Evolutionary conservation across 306 rosid species (phyloP), one percentile per base, ranked within the genome.

Genomic region (Prosopis cineraria): DNA sequence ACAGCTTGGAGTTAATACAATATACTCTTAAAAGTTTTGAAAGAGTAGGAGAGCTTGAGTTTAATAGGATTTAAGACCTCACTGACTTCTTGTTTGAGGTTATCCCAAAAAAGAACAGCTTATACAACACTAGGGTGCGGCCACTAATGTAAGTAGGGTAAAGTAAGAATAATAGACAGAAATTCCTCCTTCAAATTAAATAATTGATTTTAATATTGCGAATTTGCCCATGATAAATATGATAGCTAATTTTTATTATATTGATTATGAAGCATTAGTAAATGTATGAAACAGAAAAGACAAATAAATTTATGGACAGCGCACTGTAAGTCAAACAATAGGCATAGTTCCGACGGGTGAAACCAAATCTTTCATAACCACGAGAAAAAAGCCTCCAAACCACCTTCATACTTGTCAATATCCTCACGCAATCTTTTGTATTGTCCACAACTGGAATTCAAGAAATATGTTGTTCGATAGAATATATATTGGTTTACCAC

Each of bases 311-410:
- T 30, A 70, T 31, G 62, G 40, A 58, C 48, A 50, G n/a, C 33
- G 55, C 62, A 13, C 44, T 47, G 39, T 41, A n/a, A n/a, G n/a
- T n/a, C n/a, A n/a, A n/a, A n/a, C n/a, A n/a, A n/a, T n/a, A n/a
- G n/a, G n/a, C n/a, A 39, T 9, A 8, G 41, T 88, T 93, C 99
- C 99, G 89, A 87, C 93, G 87, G 16, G 76, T 81, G 90, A 95
- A 95, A 73, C 99, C 98, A 81, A 89, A 88, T 50, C 85, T 91
- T 87, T 95, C 98, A 78, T 92, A 93, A 79, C 97, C 98, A 79
- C 96, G 94, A 66, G 98, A 93, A 85, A 95, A 95, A 95, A 59
- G 78, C 82, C 87, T 95, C 99, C 81, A 95, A 80, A 70, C 98
- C 97, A 64, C 99, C 98, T 90, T 95, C 99, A 77, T 81, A 67